Evolutionary conservation across 306 rosid genomes (phyloP), one percentile per base, ranked within the genome.

Genomic region (Acacia confusa): DNA sequence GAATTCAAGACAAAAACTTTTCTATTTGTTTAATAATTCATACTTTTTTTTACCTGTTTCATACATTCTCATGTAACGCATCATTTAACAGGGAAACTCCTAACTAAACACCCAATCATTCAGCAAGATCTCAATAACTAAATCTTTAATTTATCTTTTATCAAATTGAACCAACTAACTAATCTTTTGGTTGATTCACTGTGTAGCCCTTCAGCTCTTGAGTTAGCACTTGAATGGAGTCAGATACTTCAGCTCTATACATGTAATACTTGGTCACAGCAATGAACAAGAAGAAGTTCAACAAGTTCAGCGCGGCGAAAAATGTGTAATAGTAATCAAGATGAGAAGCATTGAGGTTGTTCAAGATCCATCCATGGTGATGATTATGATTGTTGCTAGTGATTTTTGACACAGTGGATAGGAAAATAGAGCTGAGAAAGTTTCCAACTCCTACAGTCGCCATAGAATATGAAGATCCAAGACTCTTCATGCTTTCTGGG

Each of bases 401-500:
- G 48, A 77, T 36, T 19, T 48, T 43, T 9, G 97, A 79, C 47
- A 91, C 91, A 40, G 83, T 84, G 3, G 87, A 41, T 17, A 93
- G 87, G 71, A 93, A 41, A 70, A 93, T 82, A 64, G 90, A 82
- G n/a, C 93, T 93, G 1, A 91, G 76, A 30, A 90, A 93, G 61
- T 75, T 82, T 44, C 97, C 98, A 64, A 88, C 78, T 2, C 97
- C 97, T 60, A 85, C 17, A 61, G 90, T 85, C 50, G 89, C 90
- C 17, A 88, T 83, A 82, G 87, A 93, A 69, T 83, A 93, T 0
- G 94, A 89, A 60, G 94, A 86, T 3, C 97, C 94, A 60, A 93
- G 83, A 64, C 98, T 93, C 82, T 91, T 91, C 98, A 90, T 93
- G 82, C 87, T 79, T 65, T 88, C 87, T 0, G 98, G 98, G 2